Conservation (phyloP, 2,329 filamentous ascomycete species). For the Pseudogymnoascus sp. region DNA sequence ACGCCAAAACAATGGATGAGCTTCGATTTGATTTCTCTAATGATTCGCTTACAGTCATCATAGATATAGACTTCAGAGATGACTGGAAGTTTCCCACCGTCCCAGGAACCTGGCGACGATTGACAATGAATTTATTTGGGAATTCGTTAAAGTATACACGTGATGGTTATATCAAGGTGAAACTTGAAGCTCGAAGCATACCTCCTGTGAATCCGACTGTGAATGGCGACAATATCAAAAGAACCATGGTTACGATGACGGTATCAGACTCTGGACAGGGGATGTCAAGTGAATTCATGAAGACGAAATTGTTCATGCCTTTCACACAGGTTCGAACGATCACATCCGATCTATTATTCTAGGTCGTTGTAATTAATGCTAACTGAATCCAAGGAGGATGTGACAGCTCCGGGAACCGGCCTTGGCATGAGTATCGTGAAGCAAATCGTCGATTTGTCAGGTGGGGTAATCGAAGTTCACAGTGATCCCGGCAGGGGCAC, state of each 20-base stretch:
- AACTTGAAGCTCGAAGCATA: conserved; percentile 14
- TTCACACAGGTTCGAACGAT: conserved; percentile 39
- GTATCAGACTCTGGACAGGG: conserved; percentile 57
- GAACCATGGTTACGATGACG: conserved; percentile 27
- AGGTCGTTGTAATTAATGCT: not conserved
- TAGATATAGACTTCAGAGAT: conserved; percentile 31
- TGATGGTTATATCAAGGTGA: conserved; percentile 41
- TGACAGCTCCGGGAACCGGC: conserved; percentile 51
- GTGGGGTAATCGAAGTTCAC: conserved; percentile 52
- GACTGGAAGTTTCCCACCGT: conserved; percentile 25
- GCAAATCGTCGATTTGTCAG: conserved; percentile 52
- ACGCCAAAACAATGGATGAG: conserved; percentile 12
- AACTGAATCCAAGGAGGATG: conserved; percentile 38
- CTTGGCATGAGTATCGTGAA: conserved; percentile 57
- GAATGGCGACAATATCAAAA: not conserved
- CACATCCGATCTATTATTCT: not conserved
- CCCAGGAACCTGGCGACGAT: conserved; percentile 21
- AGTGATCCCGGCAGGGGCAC: conserved; percentile 48
- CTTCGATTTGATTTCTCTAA: conserved; percentile 23
- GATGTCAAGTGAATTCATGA: conserved; percentile 52
- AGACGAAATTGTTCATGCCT: conserved; percentile 50
- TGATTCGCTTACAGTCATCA: conserved; percentile 36
- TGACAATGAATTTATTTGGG: conserved; percentile 55
- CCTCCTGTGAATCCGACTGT: not conserved
- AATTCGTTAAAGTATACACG: conserved; percentile 55